Evolutionary conservation across 208 protist genomes (phyloP), one percentile per base, ranked within the genome.

Genomic region (Crithidia thermophila): DNA sequence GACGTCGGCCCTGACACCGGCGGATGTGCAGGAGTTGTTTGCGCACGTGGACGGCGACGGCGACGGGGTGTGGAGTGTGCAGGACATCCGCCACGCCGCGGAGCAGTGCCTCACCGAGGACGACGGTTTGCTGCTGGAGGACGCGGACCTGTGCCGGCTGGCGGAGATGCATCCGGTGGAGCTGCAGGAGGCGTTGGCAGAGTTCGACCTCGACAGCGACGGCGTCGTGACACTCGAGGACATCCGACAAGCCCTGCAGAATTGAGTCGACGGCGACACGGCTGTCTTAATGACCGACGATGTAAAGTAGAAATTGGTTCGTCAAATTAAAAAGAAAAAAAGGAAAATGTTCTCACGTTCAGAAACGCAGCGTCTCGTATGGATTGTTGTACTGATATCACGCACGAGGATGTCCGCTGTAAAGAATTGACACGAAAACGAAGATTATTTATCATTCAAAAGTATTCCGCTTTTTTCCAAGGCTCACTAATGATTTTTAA

Each of bases 201-300:
- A 91, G 64, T 80, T 81, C 37, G 90, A 95, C 46, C 45, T 90
- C 10, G 75, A 95, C 56, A 77, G 65, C 2, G 87, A 95, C 45
- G 90, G 90, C 16, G 28, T 68, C 11, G 74, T 95, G 4, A 90
- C 84, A 8, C 6, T 88, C 14, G 20, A 58, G 5, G 90, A 95
- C 59, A 28, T 95, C 16, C 50, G 39, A 10, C 69, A 50, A 3
- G 69, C 83, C 10, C 62, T 92, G 61, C 72, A 65, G 31, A 63
- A 56, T 84, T 25, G 27, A 18, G 39, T 47, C n/a, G n/a, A n/a
- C n/a, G n/a, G n/a, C n/a, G n/a, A n/a, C n/a, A n/a, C n/a, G n/a
- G n/a, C n/a, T n/a, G n/a, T n/a, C n/a, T n/a, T 16, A 10, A 16
- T 43, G 39, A 18, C 16, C 13, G 13, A 43, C 13, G 39, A 18